A percentile compares a stretch with the other conserved stretches of the same genome.
phyloP scores from a whole-genome alignment of 768 basidiomycete genomes.

The Hypholoma fasciculare region DNA sequence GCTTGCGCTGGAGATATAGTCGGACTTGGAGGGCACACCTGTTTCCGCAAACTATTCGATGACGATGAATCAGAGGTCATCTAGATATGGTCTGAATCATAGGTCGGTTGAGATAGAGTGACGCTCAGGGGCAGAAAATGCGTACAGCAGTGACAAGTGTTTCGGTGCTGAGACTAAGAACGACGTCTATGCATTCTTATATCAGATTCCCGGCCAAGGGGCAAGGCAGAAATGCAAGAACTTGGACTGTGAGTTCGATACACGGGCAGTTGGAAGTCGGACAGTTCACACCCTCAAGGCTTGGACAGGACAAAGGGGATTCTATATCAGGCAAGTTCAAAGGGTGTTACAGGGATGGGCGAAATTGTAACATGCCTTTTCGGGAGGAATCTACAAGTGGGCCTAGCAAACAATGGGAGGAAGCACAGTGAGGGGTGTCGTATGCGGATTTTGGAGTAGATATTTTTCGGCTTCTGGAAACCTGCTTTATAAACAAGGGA shows the following conservation, averaged over 20 bases:
- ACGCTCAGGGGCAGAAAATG: constrained; percentile 15
- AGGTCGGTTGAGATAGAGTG: constrained; percentile 25
- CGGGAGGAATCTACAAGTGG: constrained; percentile 30
- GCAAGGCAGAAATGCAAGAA: constrained; percentile 37
- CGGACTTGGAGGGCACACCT: constrained; percentile 28
- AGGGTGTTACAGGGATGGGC: constrained; percentile 34
- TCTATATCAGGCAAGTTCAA: constrained; percentile 54
- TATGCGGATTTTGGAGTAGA: constrained; percentile 13
- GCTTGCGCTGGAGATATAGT: constrained; percentile 54
- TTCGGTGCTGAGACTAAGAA: constrained; percentile 34
- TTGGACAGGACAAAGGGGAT: constrained; percentile 43
- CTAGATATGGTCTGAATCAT: constrained; percentile 33
- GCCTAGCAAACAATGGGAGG: constrained; percentile 25
- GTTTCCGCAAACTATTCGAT: constrained; percentile 33
- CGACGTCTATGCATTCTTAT: constrained; percentile 44
- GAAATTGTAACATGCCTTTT: constrained; percentile 46
- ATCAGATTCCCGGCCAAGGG: constrained; percentile 40
- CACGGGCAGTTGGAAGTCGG: constrained; percentile 33
- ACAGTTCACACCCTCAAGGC: constrained; percentile 38
- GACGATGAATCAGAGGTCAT: constrained; percentile 46
- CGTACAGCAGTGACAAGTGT: constrained; percentile 36
- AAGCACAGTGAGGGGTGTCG: constrained; percentile 13
- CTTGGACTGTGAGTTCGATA: constrained; percentile 36
- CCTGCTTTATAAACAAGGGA: constrained; percentile 24
- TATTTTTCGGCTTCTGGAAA: constrained; percentile 9